Conservation (phyloP, 495 filamentous ascomycete species). For the Xylaria acuta region DNA sequence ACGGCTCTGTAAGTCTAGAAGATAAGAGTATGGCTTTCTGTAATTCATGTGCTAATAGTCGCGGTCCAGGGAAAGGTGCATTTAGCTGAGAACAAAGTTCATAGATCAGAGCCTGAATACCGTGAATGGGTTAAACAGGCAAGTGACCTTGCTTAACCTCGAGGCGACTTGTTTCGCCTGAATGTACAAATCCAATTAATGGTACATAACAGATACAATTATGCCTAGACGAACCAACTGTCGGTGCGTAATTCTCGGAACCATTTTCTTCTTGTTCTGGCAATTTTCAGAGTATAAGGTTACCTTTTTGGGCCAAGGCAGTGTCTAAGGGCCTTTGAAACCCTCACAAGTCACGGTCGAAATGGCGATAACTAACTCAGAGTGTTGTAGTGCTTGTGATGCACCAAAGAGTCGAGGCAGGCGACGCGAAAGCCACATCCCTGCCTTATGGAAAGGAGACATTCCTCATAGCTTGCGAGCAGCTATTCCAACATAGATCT, state of each 20-base stretch:
- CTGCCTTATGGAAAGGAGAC: slow-evolving; percentile 18
- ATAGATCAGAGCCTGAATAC: slow-evolving; percentile 4
- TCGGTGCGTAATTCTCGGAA: too few species aligned
- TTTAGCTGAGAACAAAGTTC: background rate
- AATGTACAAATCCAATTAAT: background rate
- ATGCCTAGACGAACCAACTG: slow-evolving; percentile 6
- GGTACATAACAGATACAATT: background rate
- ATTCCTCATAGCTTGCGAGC: slow-evolving; percentile 1
- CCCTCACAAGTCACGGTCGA: too few species aligned
- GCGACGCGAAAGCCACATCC: slow-evolving; percentile 3
- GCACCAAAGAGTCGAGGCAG: slow-evolving; percentile 13
- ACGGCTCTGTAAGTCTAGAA: background rate
- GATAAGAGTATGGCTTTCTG: background rate
- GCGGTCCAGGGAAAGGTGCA: background rate
- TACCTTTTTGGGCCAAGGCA: too few species aligned
- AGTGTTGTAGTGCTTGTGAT: too few species aligned
- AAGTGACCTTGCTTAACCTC: background rate
- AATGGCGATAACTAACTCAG: too few species aligned
- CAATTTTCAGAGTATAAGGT: too few species aligned
- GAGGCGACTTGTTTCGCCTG: background rate
- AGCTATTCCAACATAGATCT: slow-evolving; percentile 27
- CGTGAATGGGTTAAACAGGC: background rate
- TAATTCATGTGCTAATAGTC: background rate
- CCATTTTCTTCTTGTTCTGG: too few species aligned
- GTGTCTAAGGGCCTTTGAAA: too few species aligned